These are phyloP conservation scores for Chrysosporium queenslandicum DNA, from an alignment of 2,329 filamentous ascomycete species.

Conservation along the genomic window DNA sequence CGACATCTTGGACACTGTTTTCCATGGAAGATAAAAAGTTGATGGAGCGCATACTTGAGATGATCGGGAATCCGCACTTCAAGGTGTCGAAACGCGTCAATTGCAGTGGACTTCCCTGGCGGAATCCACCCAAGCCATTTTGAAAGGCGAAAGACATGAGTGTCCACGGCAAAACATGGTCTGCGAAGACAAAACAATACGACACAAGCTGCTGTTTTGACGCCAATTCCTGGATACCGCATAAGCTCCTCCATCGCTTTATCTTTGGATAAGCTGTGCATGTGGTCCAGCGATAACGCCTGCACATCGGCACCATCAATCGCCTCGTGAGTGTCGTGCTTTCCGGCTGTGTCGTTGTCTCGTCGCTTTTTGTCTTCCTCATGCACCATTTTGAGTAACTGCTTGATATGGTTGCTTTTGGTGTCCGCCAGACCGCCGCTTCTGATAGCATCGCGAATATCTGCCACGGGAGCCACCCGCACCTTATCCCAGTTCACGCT, in stretches of 20 bases:
- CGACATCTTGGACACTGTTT: slow-evolving; percentile 52
- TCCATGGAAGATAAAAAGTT: slow-evolving; percentile 53
- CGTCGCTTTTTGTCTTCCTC: slow-evolving; percentile 54
- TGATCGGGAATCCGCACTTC: slow-evolving; percentile 53
- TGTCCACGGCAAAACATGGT: slow-evolving; percentile 56
- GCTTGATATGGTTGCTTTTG: slow-evolving; percentile 64
- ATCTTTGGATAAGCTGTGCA: slow-evolving; percentile 46
- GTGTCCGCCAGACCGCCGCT: slow-evolving; percentile 58
- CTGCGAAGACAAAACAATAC: slow-evolving; percentile 55
- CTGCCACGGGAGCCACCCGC: slow-evolving; percentile 46
- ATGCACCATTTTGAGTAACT: slow-evolving; percentile 61
- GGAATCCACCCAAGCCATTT: slow-evolving; percentile 55
- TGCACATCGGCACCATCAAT: slow-evolving; percentile 48
- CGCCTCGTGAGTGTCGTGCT: slow-evolving; percentile 39
- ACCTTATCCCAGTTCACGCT: slow-evolving; percentile 69
- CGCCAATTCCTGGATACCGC: slow-evolving; percentile 53
- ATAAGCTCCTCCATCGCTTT: slow-evolving; percentile 50
- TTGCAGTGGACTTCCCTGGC: slow-evolving; percentile 36
- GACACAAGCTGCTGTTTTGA: slow-evolving; percentile 58
- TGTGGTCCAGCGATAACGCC: slow-evolving; percentile 55
- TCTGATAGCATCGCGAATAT: slow-evolving; percentile 60
- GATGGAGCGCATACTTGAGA: slow-evolving; percentile 54
- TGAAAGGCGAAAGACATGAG: slow-evolving; percentile 54
- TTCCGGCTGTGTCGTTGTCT: slow-evolving; percentile 38
- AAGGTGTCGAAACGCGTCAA: slow-evolving; percentile 49